A percentile compares a stretch with the other conserved stretches of the same genome.
Conservation (phyloP, 345 rosid genomes). For the Punica granatum region DNA sequence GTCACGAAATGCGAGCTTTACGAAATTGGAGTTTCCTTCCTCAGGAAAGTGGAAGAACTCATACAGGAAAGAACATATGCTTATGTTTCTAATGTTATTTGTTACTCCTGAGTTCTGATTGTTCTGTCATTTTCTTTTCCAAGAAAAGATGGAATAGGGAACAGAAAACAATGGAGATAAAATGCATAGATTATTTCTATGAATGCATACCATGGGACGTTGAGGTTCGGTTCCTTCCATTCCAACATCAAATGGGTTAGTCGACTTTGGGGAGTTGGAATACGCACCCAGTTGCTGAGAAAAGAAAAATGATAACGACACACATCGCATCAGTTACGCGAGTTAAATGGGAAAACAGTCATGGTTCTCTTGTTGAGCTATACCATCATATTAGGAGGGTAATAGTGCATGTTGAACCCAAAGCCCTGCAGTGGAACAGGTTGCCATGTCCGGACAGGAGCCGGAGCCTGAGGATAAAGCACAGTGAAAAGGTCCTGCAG, state of each 20-base stretch:
- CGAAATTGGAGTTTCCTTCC: background rate
- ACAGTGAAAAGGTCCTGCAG: conserved; percentile 65
- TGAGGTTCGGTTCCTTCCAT: conserved; percentile 27
- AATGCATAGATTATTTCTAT: background rate
- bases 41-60: background rate
- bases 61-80: background rate
- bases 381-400: conserved; percentile 46
- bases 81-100: too few species aligned
- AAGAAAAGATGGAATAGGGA: background rate
- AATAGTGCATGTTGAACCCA: conserved; percentile 43
- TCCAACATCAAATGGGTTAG: conserved; percentile 63
- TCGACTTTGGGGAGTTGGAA: conserved; percentile 27
- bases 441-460: conserved; percentile 44
- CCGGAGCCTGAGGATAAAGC: conserved; percentile 32
- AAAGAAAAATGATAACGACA: conserved; percentile 1
- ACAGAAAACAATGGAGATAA: background rate
- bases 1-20: background rate
- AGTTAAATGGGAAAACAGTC: background rate
- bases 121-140: background rate
- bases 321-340: background rate
- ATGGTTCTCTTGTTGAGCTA: conserved; percentile 5
- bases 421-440: conserved; percentile 29
- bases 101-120: background rate
- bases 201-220: conserved; percentile 27
- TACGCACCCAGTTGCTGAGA: conserved; percentile 38